Base-by-base conservation (phyloP, 2,329 filamentous ascomycete species). In the Curvularia eragrostidis region DNA sequence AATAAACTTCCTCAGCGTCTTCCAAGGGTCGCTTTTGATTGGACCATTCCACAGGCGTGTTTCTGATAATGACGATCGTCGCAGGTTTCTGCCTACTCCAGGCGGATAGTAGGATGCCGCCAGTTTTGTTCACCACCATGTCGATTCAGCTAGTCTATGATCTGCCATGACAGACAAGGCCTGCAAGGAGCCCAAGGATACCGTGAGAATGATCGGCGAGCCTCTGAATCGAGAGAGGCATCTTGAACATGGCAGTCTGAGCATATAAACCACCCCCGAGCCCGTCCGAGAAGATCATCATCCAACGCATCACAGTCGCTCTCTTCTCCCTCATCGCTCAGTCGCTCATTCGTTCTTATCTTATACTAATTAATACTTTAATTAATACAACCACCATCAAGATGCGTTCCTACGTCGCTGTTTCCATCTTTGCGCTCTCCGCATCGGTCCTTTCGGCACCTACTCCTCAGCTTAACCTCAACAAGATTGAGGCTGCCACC, bases 361-460 rank as follows among this genome's bases (percentile, higher is more conserved):
- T 15, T 39, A 49, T 19, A 38, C 30, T 9, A 39, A n/a, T 39
- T 49, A 49, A 39, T 49, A 18, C 23, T 49, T 38, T 49, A 42
- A 39, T 44, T n/a, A 13, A 42, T 36, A 26, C 28, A 3, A 36
- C 41, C 48, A 52, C 43, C 43, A 26, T 26, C 61, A 56, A 44
- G 5, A 64, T 64, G 62, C 54, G 54, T 49, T 59, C 48, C 54
- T 65, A 61, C 52, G 9, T 64, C 32, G 43, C 62, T 6, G 28
- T 64, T 23, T 55, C 62, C 19, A 38, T 68, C 46, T 56, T 63
- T 42, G 58, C 60, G 26, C 52, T 68, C 47, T 56, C 60, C 21
- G 56, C 63, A 26, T 58, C 64, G 23, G 62, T 65, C 18, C 38
- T 63, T n/a, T 48, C 62, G 13, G 65, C 65, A 3, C 65, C 65